Percentiles rank a stretch among this genome's conserved stretches.
phyloP scores from a whole-genome alignment of 305 asterid genomes.

The Striga hermonthica region DNA sequence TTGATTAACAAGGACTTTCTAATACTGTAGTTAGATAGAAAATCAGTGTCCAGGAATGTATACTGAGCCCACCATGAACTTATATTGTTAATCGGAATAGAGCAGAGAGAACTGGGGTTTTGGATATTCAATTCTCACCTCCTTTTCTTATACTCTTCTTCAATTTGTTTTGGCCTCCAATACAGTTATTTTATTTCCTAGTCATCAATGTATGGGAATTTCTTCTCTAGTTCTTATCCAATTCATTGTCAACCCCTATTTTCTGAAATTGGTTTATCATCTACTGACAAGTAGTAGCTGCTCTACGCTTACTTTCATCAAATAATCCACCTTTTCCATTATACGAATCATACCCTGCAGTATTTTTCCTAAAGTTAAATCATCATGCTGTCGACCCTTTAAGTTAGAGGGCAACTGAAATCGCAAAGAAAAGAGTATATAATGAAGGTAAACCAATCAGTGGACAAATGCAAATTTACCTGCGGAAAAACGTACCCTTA shows the following conservation, averaged over 20 bases:
- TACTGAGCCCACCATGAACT: neutral
- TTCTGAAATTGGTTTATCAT: neutral
- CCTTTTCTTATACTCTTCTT: neutral
- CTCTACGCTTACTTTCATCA: neutral
- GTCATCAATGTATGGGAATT: neutral
- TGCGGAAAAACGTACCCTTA: neutral
- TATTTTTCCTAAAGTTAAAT: too few relatives aligned
- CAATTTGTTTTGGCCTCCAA: neutral
- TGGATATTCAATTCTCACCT: conserved; percentile 15
- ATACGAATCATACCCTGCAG: too few relatives aligned
- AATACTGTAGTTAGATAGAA: neutral
- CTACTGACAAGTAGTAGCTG: neutral
- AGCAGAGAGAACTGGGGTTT: conserved; percentile 1
- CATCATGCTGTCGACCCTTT: neutral
- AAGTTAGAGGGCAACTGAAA: neutral
- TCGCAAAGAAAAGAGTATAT: neutral
- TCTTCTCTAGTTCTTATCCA: neutral
- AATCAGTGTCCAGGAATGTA: neutral
- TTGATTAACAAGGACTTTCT: neutral
- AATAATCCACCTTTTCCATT: neutral
- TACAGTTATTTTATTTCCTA: neutral
- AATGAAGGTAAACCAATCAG: neutral
- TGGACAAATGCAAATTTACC: neutral
- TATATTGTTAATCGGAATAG: neutral
- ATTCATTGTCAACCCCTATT: neutral